Evolutionary conservation across 1,284 basidiomycete species (phyloP), one percentile per base, ranked within the genome.

Genomic region (Cryptococcus amylolentus): DNA sequence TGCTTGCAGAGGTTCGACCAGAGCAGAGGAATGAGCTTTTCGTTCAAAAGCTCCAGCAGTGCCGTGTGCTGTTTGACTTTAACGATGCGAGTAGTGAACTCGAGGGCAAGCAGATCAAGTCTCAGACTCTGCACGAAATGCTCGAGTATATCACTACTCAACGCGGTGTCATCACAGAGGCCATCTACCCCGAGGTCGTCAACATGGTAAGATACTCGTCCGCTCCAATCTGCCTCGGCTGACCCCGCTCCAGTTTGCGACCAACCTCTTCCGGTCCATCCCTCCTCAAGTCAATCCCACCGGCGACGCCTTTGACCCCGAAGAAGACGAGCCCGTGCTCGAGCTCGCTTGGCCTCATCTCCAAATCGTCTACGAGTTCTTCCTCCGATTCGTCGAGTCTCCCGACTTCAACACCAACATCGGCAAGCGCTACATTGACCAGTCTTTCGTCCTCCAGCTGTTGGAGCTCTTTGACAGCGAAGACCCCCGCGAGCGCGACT

Each of bases 351-450:
- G 96, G 96, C 96, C 96, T 31, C 96, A 99, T 77, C 84, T 99
- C 55, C 95, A 99, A 79, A 95, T 99, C 65, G 96, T 99, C 52
- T 99, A 99, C 80, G 96, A 99, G 78, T 98, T 99, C 79, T 99
- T 99, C 86, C 86, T 99, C 39, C 90, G 96, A 54, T 98, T 99
- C 72, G 91, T 99, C 59, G 96, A 99, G 79, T 91, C 88, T 70
- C 89, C 91, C 12, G 96, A 98, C 76, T 98, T 99, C 81, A 98
- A 97, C 82, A 95, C 92, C 66, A 97, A 97, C 76, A 80, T 96
- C 61, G 96, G 96, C 55, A 99, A 98, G 79, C 88, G 91, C 57
- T 97, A 92, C 79, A 94, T 99, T 73, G 96, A 98, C 76, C 96
- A 98, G 73, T 80, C 84, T 47, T 99, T 99, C 77, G 93, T 99